These are phyloP conservation scores for Steccherinum ochraceum DNA, from an alignment of 768 basidiomycete genomes.

Conservation along the genomic window DNA sequence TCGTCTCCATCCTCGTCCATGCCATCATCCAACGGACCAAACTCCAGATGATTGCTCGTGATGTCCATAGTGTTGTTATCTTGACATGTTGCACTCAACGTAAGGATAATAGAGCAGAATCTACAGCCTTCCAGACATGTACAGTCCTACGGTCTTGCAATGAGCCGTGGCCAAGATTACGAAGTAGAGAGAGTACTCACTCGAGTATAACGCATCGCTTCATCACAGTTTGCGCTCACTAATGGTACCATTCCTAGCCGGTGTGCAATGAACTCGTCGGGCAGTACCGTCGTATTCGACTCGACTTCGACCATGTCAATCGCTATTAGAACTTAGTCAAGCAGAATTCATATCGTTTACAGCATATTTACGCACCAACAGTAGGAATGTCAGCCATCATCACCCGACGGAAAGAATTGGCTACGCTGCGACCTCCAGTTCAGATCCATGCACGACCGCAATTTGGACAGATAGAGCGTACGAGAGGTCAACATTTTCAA, in stretches of 20 bases:
- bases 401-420: constrained; percentile 89
- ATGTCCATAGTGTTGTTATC: constrained; percentile 66
- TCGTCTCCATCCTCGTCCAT: constrained; percentile 54
- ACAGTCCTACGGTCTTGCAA: constrained; percentile 63
- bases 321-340: constrained; percentile 39
- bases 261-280: constrained; percentile 97
- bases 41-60: constrained; percentile 80
- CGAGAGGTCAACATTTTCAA: constrained; percentile 96
- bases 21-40: constrained; percentile 21
- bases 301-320: constrained; percentile 96
- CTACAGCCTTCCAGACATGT: constrained; percentile 79
- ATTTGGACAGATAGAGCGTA: constrained; percentile 33
- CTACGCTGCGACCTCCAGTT: constrained; percentile 50
- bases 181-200: constrained; percentile 31
- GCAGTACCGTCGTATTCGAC: constrained; percentile 85
- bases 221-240: constrained; percentile 80
- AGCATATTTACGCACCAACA: constrained; percentile 56
- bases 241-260: constrained; percentile 93
- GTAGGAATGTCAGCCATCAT: constrained; percentile 98
- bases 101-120: constrained; percentile 80
- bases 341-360: background rate
- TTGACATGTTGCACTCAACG: constrained; percentile 28
- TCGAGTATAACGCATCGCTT: constrained; percentile 75
- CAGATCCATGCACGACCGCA: background rate
- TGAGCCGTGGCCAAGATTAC: background rate